Evolutionary conservation across 2,329 filamentous ascomycete genomes (phyloP).

Genomic region (Alternaria atra): DNA sequence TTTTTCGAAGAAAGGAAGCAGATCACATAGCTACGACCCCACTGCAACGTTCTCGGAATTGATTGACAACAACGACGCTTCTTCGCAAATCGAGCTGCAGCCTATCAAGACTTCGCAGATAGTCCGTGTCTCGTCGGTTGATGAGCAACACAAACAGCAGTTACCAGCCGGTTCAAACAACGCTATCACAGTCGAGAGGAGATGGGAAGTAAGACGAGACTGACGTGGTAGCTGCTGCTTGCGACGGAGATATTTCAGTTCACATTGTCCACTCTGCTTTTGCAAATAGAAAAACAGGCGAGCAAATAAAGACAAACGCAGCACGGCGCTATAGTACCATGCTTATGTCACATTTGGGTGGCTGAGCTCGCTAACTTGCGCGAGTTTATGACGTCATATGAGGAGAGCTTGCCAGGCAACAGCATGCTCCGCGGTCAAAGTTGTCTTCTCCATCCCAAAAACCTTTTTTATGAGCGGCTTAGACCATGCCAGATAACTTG

Average conservation of each 20-base stretch:
- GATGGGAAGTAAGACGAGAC: neutral
- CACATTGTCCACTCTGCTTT: too few species aligned
- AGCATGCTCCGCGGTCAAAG: too few species aligned
- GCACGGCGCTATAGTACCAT: too few species aligned
- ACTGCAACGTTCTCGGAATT: conserved; percentile 8
- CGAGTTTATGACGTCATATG: too few species aligned
- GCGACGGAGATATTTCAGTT: neutral
- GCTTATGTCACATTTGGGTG: too few species aligned
- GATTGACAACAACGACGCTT: neutral
- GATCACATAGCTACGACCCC: neutral
- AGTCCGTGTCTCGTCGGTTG: neutral
- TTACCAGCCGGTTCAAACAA: neutral
- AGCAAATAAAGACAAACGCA: too few species aligned
- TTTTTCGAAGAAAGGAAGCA: conserved; percentile 10
- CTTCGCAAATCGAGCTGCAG: conserved; percentile 10
- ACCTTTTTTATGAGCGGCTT: too few species aligned
- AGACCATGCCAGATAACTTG: neutral
- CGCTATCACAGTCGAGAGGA: neutral
- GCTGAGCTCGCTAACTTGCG: too few species aligned
- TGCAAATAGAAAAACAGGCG: too few species aligned
- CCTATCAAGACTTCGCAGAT: neutral
- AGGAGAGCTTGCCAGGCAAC: too few species aligned
- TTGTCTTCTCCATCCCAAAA: too few species aligned
- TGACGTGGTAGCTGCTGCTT: neutral
- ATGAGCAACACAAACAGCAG: neutral